These are phyloP conservation scores for Sphagnum contortum DNA, from an alignment of 225 moss, liverwort and hornwort species.

Conservation along the genomic window DNA sequence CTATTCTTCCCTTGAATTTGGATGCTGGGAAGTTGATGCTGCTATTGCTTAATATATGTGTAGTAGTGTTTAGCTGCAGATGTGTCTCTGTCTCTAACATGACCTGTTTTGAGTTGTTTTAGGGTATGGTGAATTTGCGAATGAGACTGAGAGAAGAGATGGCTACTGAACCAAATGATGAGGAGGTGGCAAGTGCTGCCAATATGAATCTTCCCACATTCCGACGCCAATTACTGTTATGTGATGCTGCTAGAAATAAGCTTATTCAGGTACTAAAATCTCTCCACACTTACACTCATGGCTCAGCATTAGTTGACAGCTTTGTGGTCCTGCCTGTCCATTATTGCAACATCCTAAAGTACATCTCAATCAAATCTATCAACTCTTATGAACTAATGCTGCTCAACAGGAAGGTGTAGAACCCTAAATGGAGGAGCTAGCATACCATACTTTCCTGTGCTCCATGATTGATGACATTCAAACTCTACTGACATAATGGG, in stretches of 20 bases:
- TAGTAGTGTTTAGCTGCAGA: too few relatives aligned
- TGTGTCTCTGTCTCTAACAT: neutral
- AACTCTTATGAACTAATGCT: too few relatives aligned
- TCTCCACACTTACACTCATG: too few relatives aligned
- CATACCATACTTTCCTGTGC: neutral
- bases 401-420: neutral
- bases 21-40: too few relatives aligned
- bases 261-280: slow-evolving; percentile 58
- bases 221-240: slow-evolving; percentile 62
- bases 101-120: slow-evolving; percentile 1
- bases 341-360: too few relatives aligned
- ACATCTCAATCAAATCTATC: too few relatives aligned
- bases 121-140: slow-evolving; percentile 50
- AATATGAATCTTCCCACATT: slow-evolving; percentile 42
- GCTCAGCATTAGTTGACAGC: too few relatives aligned
- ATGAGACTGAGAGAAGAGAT: slow-evolving; percentile 24
- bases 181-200: slow-evolving; percentile 69
- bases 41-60: too few relatives aligned
- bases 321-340: too few relatives aligned
- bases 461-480: neutral
- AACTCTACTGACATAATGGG: neutral
- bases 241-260: slow-evolving; percentile 69
- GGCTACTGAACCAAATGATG: slow-evolving; percentile 51
- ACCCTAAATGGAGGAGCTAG: too few relatives aligned
- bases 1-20: neutral